Base-by-base conservation (phyloP, 352 stramenopile species). In the Pythium aristosporum region DNA sequence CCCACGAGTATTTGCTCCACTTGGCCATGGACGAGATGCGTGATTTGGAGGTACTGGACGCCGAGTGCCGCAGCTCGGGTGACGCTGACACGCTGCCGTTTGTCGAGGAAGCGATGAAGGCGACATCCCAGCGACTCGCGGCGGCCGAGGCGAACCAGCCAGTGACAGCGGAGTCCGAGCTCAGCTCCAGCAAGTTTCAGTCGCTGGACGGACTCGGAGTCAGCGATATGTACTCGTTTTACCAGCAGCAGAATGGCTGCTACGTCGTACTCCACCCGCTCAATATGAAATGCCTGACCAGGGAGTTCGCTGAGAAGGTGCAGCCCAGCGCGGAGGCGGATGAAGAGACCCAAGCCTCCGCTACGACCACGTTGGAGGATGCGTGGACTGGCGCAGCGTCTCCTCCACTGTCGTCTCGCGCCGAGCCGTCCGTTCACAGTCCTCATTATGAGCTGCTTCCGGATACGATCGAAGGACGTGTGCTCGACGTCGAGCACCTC, bases 261-360 rank as follows among this genome's bases (percentile, higher is more conserved):
- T 92, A 92, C 51, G 89, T 93, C n/a, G 79, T 96, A 57, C 70
- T 97, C 13, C 89, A 97, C 59, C 85, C 89, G 16, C 72, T 97
- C 28, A 96, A 91, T 59, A 93, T 97, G 87, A 90, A 93, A 51
- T 95, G 87, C 57, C 59, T 97, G 50, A 61, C 92, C 32, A 91
- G 87, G 44, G 89, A 97, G 52, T 90, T 79, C 46, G 72, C 75
- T 1, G 63, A 85, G n/a, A 65, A 76, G 9, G 54, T 57, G 39
- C 58, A 74, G 47, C 18, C 28, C 30, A 15, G 5, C 34, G 16
- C 12, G n/a, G 34, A 39, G 11, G 39, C 21, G 18, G 13, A 46
- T 9, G 39, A 46, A 5, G 39, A 46, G 39, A 46, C 39, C 34
- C 34, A 39, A 13, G 34, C 34, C 52, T 21, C 44, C 61, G 12